Evolutionary conservation across 257 asterid species (phyloP).

Genomic region (Anisodus tanguticus): DNA sequence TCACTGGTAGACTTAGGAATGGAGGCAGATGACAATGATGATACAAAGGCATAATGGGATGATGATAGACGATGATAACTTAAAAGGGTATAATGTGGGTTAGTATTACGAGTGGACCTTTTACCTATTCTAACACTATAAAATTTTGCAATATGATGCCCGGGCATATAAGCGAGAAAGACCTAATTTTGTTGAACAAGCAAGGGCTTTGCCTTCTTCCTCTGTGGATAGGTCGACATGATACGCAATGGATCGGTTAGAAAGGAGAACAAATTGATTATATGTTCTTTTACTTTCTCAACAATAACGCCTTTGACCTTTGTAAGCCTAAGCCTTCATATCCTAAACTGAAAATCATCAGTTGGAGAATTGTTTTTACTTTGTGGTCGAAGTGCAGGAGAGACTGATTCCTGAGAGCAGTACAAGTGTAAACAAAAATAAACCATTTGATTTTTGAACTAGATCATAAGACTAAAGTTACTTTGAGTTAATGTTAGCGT

Average conservation of each 20-base stretch:
- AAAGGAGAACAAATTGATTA: background rate
- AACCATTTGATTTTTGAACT: background rate
- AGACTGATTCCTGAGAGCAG: background rate
- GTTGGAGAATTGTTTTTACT: background rate
- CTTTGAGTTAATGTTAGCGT: background rate
- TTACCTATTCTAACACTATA: background rate
- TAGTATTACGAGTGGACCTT: no score
- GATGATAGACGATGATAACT: no score
- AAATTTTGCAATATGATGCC: background rate
- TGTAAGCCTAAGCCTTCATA: background rate
- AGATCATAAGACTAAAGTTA: background rate
- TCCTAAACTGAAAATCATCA: background rate
- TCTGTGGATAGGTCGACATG: background rate
- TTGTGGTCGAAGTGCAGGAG: slow-evolving; percentile 9
- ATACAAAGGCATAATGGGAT: no score
- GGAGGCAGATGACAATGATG: no score
- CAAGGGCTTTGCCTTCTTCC: background rate
- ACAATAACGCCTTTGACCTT: background rate
- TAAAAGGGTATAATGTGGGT: no score
- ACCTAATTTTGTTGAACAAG: background rate
- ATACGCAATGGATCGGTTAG: background rate
- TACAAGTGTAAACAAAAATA: background rate
- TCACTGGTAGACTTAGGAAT: no score
- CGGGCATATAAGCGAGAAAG: background rate
- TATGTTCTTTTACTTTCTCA: background rate